Conservation (phyloP, 2,329 filamentous ascomycete species). For the Rasamsonia emersonii region DNA sequence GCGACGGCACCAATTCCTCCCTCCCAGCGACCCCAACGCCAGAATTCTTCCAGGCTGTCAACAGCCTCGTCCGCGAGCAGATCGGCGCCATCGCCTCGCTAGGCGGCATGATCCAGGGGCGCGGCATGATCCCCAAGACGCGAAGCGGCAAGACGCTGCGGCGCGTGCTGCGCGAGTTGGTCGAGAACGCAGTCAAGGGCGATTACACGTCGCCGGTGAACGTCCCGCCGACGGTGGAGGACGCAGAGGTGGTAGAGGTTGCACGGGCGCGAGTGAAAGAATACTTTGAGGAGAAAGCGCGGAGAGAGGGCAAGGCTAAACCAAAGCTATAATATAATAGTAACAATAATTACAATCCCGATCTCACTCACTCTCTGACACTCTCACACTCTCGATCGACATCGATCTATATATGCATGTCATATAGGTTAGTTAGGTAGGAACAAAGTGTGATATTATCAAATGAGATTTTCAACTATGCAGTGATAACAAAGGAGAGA, state of each 20-base stretch:
- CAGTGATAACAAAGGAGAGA: too few relatives aligned
- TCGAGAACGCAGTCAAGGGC: constrained; percentile 71
- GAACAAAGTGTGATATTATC: too few relatives aligned
- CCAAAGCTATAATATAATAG: constrained; percentile 34
- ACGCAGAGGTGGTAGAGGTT: constrained; percentile 63
- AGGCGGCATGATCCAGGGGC: constrained; percentile 76
- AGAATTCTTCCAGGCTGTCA: constrained; percentile 37
- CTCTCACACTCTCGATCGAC: too few relatives aligned
- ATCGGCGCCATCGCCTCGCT: constrained; percentile 82
- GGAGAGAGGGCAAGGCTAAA: constrained; percentile 22
- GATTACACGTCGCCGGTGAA: constrained; percentile 63
- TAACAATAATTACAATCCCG: too few relatives aligned
- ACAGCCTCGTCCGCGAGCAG: constrained; percentile 59
- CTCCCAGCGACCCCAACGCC: constrained; percentile 29
- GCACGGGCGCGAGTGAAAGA: constrained; percentile 62
- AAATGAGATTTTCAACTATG: too few relatives aligned
- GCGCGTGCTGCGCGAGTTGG: constrained; percentile 68
- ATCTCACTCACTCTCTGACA: too few relatives aligned
- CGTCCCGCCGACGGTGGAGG: constrained; percentile 80
- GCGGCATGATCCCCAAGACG: constrained; percentile 84
- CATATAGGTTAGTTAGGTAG: too few relatives aligned
- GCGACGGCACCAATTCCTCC: constrained; percentile 25
- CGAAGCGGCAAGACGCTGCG: constrained; percentile 84
- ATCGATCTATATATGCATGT: too few relatives aligned
- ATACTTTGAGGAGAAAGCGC: constrained; percentile 56